Conservation (phyloP, 495 filamentous ascomycete species). For the Neurospora discreta region DNA sequence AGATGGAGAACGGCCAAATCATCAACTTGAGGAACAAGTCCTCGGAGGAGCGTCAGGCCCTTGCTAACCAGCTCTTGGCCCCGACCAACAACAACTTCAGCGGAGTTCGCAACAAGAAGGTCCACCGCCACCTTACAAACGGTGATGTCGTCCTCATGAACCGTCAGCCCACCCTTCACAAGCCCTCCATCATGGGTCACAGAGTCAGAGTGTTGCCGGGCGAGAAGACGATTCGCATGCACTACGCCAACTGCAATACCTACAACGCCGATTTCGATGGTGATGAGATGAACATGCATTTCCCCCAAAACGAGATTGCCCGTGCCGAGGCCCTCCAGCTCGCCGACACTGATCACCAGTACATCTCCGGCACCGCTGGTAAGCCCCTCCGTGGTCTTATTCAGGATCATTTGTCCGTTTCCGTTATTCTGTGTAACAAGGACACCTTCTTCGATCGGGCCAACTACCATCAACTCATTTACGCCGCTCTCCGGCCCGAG, state of each 20-base stretch:
- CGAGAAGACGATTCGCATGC: constrained; percentile 97
- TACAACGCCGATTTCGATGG: constrained; percentile 99
- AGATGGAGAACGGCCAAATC: constrained; percentile 89
- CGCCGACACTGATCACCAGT: constrained; percentile 95
- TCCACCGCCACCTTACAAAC: constrained; percentile 89
- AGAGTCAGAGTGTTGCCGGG: constrained; percentile 82
- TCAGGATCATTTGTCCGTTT: constrained; percentile 96
- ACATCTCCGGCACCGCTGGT: constrained; percentile 85
- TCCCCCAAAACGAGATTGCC: constrained; percentile 93
- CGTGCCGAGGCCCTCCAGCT: constrained; percentile 82
- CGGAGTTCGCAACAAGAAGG: constrained; percentile 84
- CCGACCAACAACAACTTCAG: constrained; percentile 65
- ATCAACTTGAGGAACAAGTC: constrained; percentile 80
- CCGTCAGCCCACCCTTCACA: constrained; percentile 97
- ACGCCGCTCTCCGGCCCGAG: constrained; percentile 81
- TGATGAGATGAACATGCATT: constrained; percentile 99
- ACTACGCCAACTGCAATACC: constrained; percentile 98
- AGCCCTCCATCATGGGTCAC: constrained; percentile 99
- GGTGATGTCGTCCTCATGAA: constrained; percentile 99
- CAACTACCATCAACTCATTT: constrained; percentile 88
- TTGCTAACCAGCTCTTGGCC: constrained; percentile 90
- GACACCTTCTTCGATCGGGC: constrained; percentile 86
- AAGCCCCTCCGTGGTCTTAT: constrained; percentile 94
- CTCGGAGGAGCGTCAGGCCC: constrained; percentile 67
- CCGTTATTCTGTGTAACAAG: constrained; percentile 77